Conservation (phyloP, 2,329 filamentous ascomycete species). For the Alternaria rosae region DNA sequence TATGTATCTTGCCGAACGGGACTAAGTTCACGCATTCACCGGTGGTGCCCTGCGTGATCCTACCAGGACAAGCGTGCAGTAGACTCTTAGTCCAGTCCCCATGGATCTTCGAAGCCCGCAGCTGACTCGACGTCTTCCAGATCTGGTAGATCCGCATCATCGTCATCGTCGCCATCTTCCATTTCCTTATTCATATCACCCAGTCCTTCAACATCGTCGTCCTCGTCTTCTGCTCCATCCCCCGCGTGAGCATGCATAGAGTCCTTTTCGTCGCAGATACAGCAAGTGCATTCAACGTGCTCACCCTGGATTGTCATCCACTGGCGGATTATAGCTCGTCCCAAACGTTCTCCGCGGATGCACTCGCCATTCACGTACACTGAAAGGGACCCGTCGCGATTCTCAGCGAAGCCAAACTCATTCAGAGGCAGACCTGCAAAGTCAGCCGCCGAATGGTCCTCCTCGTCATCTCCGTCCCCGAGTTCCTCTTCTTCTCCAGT, state of each 20-base stretch:
- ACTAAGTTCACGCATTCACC: background rate
- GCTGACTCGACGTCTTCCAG: background rate
- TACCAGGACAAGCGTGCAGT: background rate
- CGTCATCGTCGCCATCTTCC: background rate
- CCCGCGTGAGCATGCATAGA: background rate
- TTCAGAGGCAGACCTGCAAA: background rate
- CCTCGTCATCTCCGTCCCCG: background rate
- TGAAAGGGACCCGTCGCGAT: constrained; percentile 5
- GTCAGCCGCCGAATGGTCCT: constrained; percentile 12
- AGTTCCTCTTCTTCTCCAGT: background rate
- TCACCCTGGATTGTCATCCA: constrained; percentile 2
- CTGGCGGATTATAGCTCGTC: background rate
- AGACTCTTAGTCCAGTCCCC: background rate
- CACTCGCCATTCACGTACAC: constrained; percentile 1
- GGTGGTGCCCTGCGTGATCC: background rate
- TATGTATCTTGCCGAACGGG: background rate
- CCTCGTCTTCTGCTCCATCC: background rate
- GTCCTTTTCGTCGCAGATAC: background rate
- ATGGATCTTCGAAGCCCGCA: background rate
- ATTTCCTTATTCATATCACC: background rate
- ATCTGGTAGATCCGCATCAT: background rate
- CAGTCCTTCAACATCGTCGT: background rate
- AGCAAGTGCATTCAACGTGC: constrained; percentile 7
- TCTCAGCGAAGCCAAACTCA: constrained; percentile 2
- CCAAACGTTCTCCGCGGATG: constrained; percentile 4